Base-by-base conservation (phyloP, 352 stramenopile genomes). In the Globisporangium camurandrum region DNA sequence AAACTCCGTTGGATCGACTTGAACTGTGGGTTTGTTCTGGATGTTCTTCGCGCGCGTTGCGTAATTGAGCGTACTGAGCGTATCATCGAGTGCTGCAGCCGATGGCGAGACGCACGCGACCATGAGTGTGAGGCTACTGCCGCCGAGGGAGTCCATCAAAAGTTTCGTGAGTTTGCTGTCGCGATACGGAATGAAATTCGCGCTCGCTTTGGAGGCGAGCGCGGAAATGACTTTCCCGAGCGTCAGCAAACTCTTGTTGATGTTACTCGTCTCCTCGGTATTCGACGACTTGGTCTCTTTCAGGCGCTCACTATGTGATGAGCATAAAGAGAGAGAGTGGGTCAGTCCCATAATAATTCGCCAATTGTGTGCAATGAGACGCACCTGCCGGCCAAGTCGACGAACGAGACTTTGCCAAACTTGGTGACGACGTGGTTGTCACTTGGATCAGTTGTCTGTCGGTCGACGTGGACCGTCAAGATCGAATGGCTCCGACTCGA, bases 141-240 rank as follows among this genome's bases (percentile, higher is more conserved):
- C 84, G 22, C 84, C 81, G 0, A 93, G 70, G 4, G 77, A 92
- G 38, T 91, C 73, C 77, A 92, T 91, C 37, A 95, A 62, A 30
- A 93, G 58, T 58, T 90, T 91, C 26, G 84, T 95, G 17, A 95
- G 71, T 34, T 91, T 93, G 50, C 75, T 89, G 54, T 95, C 84
- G 20, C 81, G 64, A 48, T 93, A 95, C 23, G 84, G 84, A 17
- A 93, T 83, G 51, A 87, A 84, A 30, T 54, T 65, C 14, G 60
- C 53, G 43, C 63, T 57, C 3, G 63, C 55, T 36, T 79, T 76
- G 28, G 69, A 67, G 17, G 64, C 71, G 38, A 94, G 62, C 5
- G 78, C 79, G 5, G 80, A 88, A 33, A 95, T 93, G 17, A 95
- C 84, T 47, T 93, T 93, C 38, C 84, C 79, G 0, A 95, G 62